Evolutionary conservation across 345 rosid genomes (phyloP), one percentile per base, ranked within the genome.

Genomic region (Hypericum androsaemum): DNA sequence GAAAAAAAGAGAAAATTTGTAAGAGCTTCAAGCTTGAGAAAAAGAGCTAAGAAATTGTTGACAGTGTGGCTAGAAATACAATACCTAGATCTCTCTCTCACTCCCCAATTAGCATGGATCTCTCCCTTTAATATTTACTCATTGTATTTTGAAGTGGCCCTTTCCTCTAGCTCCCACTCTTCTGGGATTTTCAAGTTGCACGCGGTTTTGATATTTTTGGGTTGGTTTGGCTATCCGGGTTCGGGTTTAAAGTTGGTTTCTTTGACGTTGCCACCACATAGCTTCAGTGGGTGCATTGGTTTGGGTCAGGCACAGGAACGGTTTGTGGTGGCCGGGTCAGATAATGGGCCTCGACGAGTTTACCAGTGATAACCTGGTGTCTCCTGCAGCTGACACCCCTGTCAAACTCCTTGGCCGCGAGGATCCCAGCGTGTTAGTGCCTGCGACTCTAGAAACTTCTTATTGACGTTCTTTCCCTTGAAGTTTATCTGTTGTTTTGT

Each of bases 251-350:
- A 49, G 57, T 43, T 53, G 62, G 64, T 49, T 47, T 59, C 47
- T 12, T 8, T 9, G 12, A n/a, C 50, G n/a, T n/a, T n/a, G n/a
- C n/a, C n/a, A n/a, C n/a, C n/a, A n/a, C 53, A 62, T 52, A 58
- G 76, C 78, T 16, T 78, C 94, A 6, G 88, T 94, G 39, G 99
- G 99, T 11, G 76, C 89, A 49, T 72, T 94, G 71, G 99, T 94
- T 32, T 94, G 99, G 99, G 97, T 94, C 46, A 87, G 95, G 10
- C 82, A 95, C 43, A 72, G 99, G 64, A 94, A 94, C 66, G 97
- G 97, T 35, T 86, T 97, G 8, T 94, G 99, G 99, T 94, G 99
- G 99, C 99, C 99, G 0, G 99, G 95, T 47, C 83, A 81, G 73
- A 83, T 80, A 62, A 64, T 94, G 76, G 71, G 79, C 47, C 70